Evolutionary conservation across 371 early-diverging fungal genomes (phyloP), one percentile per base, ranked within the genome.

Genomic region (Smittium mucronatum): DNA sequence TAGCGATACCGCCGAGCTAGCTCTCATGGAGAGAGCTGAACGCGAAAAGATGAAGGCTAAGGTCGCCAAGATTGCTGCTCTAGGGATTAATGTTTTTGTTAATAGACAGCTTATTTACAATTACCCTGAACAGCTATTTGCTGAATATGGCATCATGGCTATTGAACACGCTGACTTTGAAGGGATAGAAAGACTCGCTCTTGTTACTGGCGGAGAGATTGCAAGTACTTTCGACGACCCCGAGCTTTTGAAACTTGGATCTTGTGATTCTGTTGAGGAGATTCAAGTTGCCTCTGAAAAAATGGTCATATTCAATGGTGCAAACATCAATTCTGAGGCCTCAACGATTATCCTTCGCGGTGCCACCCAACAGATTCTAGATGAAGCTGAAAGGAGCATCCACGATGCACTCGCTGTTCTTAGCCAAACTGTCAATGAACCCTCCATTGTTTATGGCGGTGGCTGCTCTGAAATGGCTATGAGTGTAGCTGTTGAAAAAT

Each of bases 91-190:
- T 86, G 93, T 98, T 83, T 95, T 93, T 78, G 97, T 99, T 68
- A 99, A 99, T 87, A 92, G 99, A 75, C 99, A 99, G 84, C 85
- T 99, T 47, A 99, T 99, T 73, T 99, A 99, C 86, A 99, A 99
- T 89, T 99, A 94, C 92, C 99, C 99, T 66, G 96, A 97, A 81
- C 97, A 98, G 81, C 85, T 99, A 69, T 91, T 99, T 79, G 97
- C 93, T 31, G 97, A 95, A 74, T 83, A 95, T 64, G 96, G 96
- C 33, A 89, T 99, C 77, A 88, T 91, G 80, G 89, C 94, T 58
- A 99, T 99, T 74, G 99, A 99, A 81, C 97, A 99, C 76, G 99
- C 99, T 58, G 99, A 99, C 76, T 99, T 99, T 77, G 98, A 97
- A 75, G 99, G 99, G 74, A 90, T 99, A 47, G 99, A 99, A 81